Base-by-base conservation (phyloP, 805 yeast genomes). In the Starmera quercuum region DNA sequence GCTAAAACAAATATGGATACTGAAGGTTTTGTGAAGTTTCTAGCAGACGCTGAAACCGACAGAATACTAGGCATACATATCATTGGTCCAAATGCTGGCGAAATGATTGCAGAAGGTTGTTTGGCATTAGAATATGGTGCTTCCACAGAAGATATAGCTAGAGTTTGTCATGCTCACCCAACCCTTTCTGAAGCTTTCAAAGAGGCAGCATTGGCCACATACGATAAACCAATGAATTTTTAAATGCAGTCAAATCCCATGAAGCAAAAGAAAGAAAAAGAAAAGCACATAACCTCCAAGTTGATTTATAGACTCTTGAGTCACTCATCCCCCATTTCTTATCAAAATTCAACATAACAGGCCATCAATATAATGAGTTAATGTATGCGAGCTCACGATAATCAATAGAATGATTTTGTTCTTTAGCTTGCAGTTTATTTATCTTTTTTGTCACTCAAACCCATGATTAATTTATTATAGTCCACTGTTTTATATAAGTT, bases 101-200 rank as follows among this genome's bases (percentile, higher is more conserved):
- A 92, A 73, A 85, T 92, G 96, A 92, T 92, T 60, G 97, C 95
- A 46, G 98, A 94, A 71, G 97, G 87, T 44, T 95, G 95, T 47
- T 74, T 92, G 58, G 99, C 99, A 29, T 63, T 92, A 44, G 99
- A 92, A 69, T 92, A 92, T 67, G 99, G 99, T 62, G 99, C 98
- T 36, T 81, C 95, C 33, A 84, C 96, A 34, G 99, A 92, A 69
- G 99, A 92, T 59, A 73, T 92, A 52, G 95, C 97, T 42, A 83
- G 98, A 70, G 84, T 86, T 27, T 90, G 97, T 63, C 98, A 92
- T 56, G 97, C 98, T 38, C 99, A 92, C 67, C 99, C 99, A 61
- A 92, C 99, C 24, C 71, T 92, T 49, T 73, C 95, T 19, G 99
- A 92, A 73, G 97, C 97, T 15, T 83, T 90, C 75, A 90, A 90